A percentile compares a stretch with the other conserved stretches of the same genome.
Evolutionary conservation across 805 yeast genomes (phyloP).

Genomic region (Brettanomyces naardenensis): DNA sequence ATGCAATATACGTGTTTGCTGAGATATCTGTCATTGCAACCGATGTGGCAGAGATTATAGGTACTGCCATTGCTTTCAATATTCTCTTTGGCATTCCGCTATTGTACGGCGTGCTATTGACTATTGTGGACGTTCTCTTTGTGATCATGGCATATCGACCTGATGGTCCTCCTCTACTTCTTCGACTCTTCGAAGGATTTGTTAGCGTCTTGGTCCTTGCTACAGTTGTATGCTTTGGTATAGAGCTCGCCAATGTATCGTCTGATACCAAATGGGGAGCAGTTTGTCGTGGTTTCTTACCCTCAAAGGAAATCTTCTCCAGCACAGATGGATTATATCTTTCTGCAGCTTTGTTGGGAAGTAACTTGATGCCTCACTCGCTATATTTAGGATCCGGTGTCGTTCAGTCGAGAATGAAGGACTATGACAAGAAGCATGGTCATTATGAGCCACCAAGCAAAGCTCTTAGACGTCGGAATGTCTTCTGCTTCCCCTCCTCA

Average conservation of each 20-base stretch:
- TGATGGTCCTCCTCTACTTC: constrained; percentile 66
- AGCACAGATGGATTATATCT: constrained; percentile 65
- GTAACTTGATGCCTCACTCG: constrained; percentile 94
- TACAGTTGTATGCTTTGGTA: constrained; percentile 78
- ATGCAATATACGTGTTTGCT: constrained; percentile 64
- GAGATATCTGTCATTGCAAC: constrained; percentile 92
- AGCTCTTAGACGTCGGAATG: constrained; percentile 1
- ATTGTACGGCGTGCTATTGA: constrained; percentile 73
- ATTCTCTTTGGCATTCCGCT: constrained; percentile 76
- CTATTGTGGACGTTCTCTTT: constrained; percentile 78
- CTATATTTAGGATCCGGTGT: constrained; percentile 82
- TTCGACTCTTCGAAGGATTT: constrained; percentile 73
- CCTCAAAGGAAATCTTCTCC: constrained; percentile 36
- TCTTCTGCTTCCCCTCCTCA: constrained; percentile 14
- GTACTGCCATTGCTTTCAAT: constrained; percentile 92
- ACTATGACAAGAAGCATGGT: constrained; percentile 66
- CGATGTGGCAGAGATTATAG: constrained; percentile 94
- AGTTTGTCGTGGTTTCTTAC: constrained; percentile 63
- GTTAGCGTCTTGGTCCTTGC: constrained; percentile 72
- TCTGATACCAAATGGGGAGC: constrained; percentile 42
- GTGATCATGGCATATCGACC: constrained; percentile 87
- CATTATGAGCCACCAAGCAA: constrained; percentile 34
- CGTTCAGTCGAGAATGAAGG: constrained; percentile 78
- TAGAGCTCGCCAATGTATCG: constrained; percentile 69
- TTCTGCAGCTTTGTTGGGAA: constrained; percentile 82